Base-by-base conservation (phyloP, 2,329 filamentous ascomycete genomes). In the Colletotrichum phormii region DNA sequence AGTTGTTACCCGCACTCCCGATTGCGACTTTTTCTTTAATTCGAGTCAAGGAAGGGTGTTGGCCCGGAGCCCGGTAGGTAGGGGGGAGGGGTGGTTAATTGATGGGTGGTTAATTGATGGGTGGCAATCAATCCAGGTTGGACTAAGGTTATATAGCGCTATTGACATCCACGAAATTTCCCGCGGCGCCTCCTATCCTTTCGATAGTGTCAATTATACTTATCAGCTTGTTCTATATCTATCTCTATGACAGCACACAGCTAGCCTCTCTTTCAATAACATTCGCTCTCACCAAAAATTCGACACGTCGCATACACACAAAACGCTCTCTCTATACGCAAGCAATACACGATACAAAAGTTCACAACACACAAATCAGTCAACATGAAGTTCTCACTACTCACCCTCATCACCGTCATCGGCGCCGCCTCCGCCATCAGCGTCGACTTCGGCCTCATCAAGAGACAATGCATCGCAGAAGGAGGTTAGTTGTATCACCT, bases 371-470 rank as follows among this genome's bases (percentile, higher is more conserved):
- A 46, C 13, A n/a, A 24, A 15, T 7, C 13, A 12, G 9, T 29
- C 51, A 64, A 49, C 2, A 71, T 71, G 68, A 71, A 71, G 35
- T 58, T 71, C 64, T 55, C 68, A 15, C 57, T 71, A 12, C 33
- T 42, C 46, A 62, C 63, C 24, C 18, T 71, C 49, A 9, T 71
- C 37, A 37, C 57, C 15, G 4, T 71, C 57, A 31, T 58, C 37
- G 57, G 68, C 35, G 68, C 22, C 26, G 68, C 49, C 4, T 67
- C 68, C 35, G 68, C 68, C 18, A 57, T 67, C 49, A 71, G 68
- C 57, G 64, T 71, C 68, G 68, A 67, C 35, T 29, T 35, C 26
- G 51, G 63, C 26, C 68, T 62, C 13, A 15, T 71, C 63, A 67
- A 67, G 63, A 62, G 64, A 53, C 57, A 71, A 18, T 71, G 68